Evolutionary conservation across 306 rosid species (phyloP).

Genomic region (Pyrus betulifolia): DNA sequence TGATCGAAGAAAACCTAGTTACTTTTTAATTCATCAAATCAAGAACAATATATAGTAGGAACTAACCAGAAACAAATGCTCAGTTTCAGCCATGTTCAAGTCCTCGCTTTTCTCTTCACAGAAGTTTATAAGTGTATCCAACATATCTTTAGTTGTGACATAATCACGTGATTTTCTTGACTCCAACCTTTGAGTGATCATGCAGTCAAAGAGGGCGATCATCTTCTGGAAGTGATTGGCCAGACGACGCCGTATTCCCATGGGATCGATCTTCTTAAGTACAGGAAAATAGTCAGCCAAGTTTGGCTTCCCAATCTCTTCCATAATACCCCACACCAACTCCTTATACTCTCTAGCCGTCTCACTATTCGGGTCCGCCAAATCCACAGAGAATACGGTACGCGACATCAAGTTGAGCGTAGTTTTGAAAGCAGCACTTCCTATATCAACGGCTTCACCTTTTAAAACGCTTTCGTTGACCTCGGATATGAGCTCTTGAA

Average conservation of each 20-base stretch:
- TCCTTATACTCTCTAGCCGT: slow-evolving; percentile 10
- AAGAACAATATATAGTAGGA: background rate
- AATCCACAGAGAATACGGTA: slow-evolving; percentile 8
- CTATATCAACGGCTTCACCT: slow-evolving; percentile 33
- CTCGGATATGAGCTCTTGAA: background rate
- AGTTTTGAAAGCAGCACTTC: slow-evolving; percentile 30
- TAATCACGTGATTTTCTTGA: background rate
- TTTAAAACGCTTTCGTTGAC: background rate
- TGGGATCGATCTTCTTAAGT: slow-evolving; percentile 9
- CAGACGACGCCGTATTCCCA: background rate
- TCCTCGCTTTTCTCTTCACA: background rate
- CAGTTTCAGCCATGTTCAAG: background rate
- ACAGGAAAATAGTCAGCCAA: slow-evolving; percentile 13
- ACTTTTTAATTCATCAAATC: background rate
- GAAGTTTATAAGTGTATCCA: background rate
- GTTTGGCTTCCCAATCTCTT: slow-evolving; percentile 12
- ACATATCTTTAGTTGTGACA: background rate
- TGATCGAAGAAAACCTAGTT: too few species aligned
- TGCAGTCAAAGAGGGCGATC: too few species aligned
- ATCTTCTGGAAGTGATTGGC: background rate
- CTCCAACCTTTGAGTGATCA: background rate
- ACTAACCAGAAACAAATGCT: background rate
- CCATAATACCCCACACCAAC: background rate
- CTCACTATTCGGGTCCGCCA: slow-evolving; percentile 5
- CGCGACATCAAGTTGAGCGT: slow-evolving; percentile 32